Evolutionary conservation across 2,329 filamentous ascomycete species (phyloP).

Genomic region (Colletotrichum caudatum): DNA sequence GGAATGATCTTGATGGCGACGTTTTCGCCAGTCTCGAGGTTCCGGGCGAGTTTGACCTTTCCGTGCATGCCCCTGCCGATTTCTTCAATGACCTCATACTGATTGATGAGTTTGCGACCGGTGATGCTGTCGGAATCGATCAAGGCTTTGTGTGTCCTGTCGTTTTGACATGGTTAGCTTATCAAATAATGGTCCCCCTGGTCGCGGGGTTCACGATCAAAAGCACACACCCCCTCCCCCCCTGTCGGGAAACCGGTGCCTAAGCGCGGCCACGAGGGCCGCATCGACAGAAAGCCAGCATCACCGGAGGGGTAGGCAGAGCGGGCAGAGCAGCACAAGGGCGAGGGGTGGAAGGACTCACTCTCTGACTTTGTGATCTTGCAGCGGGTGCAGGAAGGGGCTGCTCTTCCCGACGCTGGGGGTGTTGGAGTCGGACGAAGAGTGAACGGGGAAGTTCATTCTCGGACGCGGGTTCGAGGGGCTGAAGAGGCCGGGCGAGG

Average conservation of each 20-base stretch:
- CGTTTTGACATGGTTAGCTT: slow-evolving; percentile 23
- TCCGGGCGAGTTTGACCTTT: slow-evolving; percentile 94
- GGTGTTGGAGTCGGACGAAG: slow-evolving; percentile 66
- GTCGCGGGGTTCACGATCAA: slow-evolving; percentile 22
- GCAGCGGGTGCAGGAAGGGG: slow-evolving; percentile 77
- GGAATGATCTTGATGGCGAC: slow-evolving; percentile 99
- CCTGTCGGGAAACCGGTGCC: slow-evolving; percentile 7
- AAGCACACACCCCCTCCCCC: background rate
- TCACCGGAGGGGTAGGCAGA: background rate
- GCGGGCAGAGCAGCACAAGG: background rate
- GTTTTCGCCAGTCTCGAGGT: slow-evolving; percentile 78
- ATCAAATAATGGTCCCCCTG: slow-evolving; percentile 17
- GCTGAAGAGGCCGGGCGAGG: slow-evolving; percentile 72
- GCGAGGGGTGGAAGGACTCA: slow-evolving; percentile 59
- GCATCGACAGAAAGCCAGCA: background rate
- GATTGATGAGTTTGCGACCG: slow-evolving; percentile 95
- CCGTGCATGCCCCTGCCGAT: slow-evolving; percentile 96
- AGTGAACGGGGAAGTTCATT: slow-evolving; percentile 53
- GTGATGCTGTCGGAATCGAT: slow-evolving; percentile 91
- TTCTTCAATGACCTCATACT: slow-evolving; percentile 97
- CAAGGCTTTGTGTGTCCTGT: slow-evolving; percentile 86
- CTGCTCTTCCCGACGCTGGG: slow-evolving; percentile 63
- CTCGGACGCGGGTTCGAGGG: slow-evolving; percentile 59
- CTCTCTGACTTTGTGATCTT: slow-evolving; percentile 81
- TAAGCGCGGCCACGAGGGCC: slow-evolving; percentile 7